Base-by-base conservation (phyloP, 306 rosid species). In the Trifolium subterraneum region DNA sequence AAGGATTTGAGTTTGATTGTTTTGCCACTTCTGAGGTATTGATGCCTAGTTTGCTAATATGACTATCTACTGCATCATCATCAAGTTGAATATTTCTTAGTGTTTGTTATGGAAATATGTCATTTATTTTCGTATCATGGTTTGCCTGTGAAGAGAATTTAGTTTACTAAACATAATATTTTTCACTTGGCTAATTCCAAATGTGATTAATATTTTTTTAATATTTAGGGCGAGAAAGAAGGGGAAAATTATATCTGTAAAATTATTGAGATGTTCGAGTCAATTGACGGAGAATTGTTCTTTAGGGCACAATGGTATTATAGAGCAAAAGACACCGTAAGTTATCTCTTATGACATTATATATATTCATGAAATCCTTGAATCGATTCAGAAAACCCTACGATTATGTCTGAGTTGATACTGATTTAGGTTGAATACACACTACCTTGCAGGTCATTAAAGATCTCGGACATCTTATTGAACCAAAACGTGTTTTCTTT, bases 231-330 rank as follows among this genome's bases (percentile, higher is more conserved):
- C 0, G 96, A 72, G 10, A 88, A 85, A 15, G 88, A 70, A 2
- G 73, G 71, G 1, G 68, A 61, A 0, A 61, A 27, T 35, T 93
- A 79, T 38, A 86, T 93, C 44, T 84, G 97, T 31, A 86, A 83
- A 61, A 89, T 93, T 22, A 65, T 88, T 5, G 98, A 93, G 77
- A 76, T 93, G 86, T 93, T 93, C 66, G 91, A 88, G 71, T 80
- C 81, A 3, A 54, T 82, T 29, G 91, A 91, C 50, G 92, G 96
- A 6, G 1, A 20, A 1, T 54, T 77, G 8, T 76, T 81, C 73
- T 91, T 90, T 63, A 88, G 84, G 0, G 93, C 97, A 8, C 97
- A 89, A 18, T 93, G 98, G 98, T 93, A 85, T 31, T 93, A 91
- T 35, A 78, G 98, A 68, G 84, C 93, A 0, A 77, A 33, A 39